These are phyloP conservation scores for Hysterangium stoloniferum DNA, from an alignment of 768 basidiomycete genomes.

Conservation along the genomic window DNA sequence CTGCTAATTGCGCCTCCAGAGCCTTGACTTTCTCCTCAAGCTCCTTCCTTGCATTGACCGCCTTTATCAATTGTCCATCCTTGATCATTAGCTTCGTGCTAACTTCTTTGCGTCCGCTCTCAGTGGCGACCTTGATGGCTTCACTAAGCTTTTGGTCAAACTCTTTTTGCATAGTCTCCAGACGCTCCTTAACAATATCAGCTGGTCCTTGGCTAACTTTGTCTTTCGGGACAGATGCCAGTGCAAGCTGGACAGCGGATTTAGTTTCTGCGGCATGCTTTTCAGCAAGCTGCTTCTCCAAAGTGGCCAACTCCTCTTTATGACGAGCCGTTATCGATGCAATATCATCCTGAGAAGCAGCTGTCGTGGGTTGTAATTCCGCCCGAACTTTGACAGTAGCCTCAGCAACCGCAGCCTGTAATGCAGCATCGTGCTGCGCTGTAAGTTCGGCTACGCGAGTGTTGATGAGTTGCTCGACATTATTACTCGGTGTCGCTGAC, in stretches of 20 bases:
- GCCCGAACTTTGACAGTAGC: conserved; percentile 50
- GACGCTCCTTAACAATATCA: conserved; percentile 38
- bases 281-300: conserved; percentile 45
- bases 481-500: conserved; percentile 46
- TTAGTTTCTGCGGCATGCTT: conserved; percentile 24
- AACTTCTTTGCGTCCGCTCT: conserved; percentile 60
- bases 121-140: conserved; percentile 58
- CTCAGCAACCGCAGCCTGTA: conserved; percentile 39
- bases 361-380: conserved; percentile 24
- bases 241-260: conserved; percentile 40
- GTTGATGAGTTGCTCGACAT: conserved; percentile 44
- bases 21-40: conserved; percentile 52
- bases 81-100: conserved; percentile 57
- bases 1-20: conserved; percentile 49
- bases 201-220: conserved; percentile 19
- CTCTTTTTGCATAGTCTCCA: conserved; percentile 41
- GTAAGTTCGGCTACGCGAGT: conserved; percentile 36
- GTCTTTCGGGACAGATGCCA: conserved; percentile 27
- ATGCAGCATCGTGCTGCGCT: conserved; percentile 20
- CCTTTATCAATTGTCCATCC: conserved; percentile 57
- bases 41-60: conserved; percentile 21
- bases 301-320: conserved; percentile 47
- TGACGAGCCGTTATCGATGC: conserved; percentile 46
- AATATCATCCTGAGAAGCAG: conserved; percentile 17
- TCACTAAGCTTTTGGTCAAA: conserved; percentile 40